Percentiles rank a stretch among this genome's conserved stretches.
These are phyloP conservation scores for Apiospora marii DNA, from an alignment of 2,329 filamentous ascomycete species.

Conservation along the genomic window DNA sequence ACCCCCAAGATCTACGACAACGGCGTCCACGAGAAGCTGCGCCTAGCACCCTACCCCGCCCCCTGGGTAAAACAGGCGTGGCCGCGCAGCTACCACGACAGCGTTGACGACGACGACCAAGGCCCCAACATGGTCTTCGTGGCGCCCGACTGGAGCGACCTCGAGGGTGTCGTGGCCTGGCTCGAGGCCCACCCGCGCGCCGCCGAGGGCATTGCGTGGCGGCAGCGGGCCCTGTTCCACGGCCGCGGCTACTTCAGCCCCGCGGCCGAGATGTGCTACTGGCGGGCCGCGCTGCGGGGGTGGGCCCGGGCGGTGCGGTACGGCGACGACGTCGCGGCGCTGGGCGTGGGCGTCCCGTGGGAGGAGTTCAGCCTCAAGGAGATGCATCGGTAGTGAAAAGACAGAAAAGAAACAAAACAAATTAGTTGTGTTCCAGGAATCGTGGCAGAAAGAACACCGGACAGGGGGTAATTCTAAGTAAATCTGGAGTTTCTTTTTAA, in stretches of 20 bases:
- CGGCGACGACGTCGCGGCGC: conserved; percentile 39
- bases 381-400: conserved; percentile 36
- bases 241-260: conserved; percentile 55
- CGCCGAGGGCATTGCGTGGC: conserved; percentile 55
- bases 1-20: not conserved
- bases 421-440: too few relatives aligned
- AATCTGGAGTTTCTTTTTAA: not conserved
- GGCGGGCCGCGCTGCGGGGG: conserved; percentile 56
- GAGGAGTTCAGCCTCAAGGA: conserved; percentile 49
- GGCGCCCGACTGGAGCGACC: conserved; percentile 48
- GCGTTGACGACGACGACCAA: not conserved
- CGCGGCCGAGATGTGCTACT: conserved; percentile 62
- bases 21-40: conserved; percentile 24
- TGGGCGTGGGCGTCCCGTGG: conserved; percentile 45
- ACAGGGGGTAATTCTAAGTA: not conserved
- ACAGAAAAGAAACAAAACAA: not conserved
- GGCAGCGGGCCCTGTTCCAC: conserved; percentile 54
- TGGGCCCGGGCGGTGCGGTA: conserved; percentile 53
- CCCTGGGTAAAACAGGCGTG: conserved; percentile 46
- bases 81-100: conserved; percentile 43
- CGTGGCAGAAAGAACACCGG: too few relatives aligned
- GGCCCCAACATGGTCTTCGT: conserved; percentile 49
- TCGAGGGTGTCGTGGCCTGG: conserved; percentile 55
- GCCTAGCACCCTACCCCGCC: conserved; percentile 36
- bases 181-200: conserved; percentile 51